Percentiles rank a stretch among this genome's conserved stretches.
These are phyloP conservation scores for Polytrichum commune DNA, from an alignment of 225 moss, liverwort and hornwort species.

Conservation along the genomic window DNA sequence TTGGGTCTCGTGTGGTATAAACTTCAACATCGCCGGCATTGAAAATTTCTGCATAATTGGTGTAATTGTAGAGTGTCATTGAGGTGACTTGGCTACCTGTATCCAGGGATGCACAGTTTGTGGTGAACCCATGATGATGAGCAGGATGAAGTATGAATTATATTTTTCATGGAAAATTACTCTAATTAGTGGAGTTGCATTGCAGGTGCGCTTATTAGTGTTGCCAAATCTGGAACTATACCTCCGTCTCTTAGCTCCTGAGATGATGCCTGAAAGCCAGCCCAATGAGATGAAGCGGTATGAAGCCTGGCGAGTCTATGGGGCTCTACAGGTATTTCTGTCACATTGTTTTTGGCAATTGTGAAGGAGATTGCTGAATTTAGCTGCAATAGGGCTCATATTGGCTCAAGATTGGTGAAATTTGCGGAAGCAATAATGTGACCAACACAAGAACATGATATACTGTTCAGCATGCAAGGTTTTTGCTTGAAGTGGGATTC, in stretches of 20 bases:
- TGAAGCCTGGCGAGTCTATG: constrained; percentile 97
- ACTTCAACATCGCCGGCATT: background rate
- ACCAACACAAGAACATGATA: no score
- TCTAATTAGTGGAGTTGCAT: background rate
- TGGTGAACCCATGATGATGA: no score
- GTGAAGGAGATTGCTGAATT: no score
- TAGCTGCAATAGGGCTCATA: no score
- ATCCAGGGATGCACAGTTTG: no score
- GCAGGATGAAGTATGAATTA: no score
- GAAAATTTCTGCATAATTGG: background rate
- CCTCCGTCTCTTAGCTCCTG: constrained; percentile 82
- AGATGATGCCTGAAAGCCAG: constrained; percentile 82
- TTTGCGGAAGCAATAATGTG: no score
- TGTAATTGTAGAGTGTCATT: background rate
- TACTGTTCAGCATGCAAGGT: no score
- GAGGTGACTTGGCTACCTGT: background rate
- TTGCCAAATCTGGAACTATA: constrained; percentile 92
- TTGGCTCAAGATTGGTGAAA: no score
- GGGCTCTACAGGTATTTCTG: constrained; percentile 70
- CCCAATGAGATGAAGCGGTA: constrained; percentile 98
- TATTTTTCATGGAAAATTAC: no score
- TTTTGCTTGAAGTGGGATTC: no score
- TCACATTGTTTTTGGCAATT: background rate
- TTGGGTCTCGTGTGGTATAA: constrained; percentile 88
- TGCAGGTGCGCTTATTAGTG: constrained; percentile 81